Percentiles rank a stretch among this genome's conserved stretches.
Evolutionary conservation across 2,329 filamentous ascomycete species (phyloP).

Genomic region (Sporothrix humicola): DNA sequence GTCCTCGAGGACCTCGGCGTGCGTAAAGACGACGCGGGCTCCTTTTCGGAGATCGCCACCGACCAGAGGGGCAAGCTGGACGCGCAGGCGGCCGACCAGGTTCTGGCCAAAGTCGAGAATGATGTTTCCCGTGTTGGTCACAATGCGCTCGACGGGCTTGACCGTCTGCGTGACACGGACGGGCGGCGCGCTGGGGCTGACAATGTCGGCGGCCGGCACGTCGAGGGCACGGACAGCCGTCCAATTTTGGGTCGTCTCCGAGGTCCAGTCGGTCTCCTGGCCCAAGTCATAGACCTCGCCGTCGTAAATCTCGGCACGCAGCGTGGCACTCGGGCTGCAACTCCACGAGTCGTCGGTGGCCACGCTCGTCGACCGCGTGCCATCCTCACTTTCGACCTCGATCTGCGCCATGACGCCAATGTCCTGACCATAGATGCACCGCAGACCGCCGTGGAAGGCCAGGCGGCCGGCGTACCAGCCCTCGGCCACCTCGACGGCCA

Average conservation of each 20-base stretch:
- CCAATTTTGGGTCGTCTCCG: neutral
- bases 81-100: conserved; percentile 56
- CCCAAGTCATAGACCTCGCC: conserved; percentile 58
- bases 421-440: conserved; percentile 49
- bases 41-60: conserved; percentile 42
- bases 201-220: conserved; percentile 45
- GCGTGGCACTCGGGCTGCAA: conserved; percentile 42
- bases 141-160: conserved; percentile 44
- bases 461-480: conserved; percentile 53
- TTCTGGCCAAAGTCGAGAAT: conserved; percentile 66
- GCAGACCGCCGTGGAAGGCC: conserved; percentile 36
- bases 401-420: conserved; percentile 50
- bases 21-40: conserved; percentile 50
- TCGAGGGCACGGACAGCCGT: conserved; percentile 37
- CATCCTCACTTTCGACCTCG: conserved; percentile 39
- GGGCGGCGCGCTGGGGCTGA: conserved; percentile 52
- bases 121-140: conserved; percentile 50
- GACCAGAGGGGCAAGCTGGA: conserved; percentile 40
- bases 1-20: conserved; percentile 62
- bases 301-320: conserved; percentile 55
- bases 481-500: conserved; percentile 51
- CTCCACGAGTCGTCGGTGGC: conserved; percentile 32
- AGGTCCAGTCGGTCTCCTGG: conserved; percentile 36
- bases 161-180: conserved; percentile 48
- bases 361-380: neutral